Evolutionary conservation across 2,329 filamentous ascomycete species (phyloP), one percentile per base, ranked within the genome.

Genomic region (Cladosporium sp.): DNA sequence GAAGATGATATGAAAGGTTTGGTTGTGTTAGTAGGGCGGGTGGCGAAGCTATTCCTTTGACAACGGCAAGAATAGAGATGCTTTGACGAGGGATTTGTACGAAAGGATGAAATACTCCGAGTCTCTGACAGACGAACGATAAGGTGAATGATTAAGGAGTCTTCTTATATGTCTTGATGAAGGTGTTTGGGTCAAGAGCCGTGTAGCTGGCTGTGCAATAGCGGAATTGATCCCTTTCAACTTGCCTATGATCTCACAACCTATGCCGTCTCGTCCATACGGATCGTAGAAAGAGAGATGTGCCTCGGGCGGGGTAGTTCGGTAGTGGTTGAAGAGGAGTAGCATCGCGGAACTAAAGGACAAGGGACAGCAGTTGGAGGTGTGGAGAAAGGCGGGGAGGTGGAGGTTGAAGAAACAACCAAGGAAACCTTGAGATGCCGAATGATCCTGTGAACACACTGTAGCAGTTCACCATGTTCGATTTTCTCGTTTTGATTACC

Each of bases 341-440:
- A 30, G 28, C 23, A 51, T 32, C 26, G 43, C 43, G 58, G 46
- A 61, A 51, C 39, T 46, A 2, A 13, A 46, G 39, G n/a, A 21
- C 39, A 21, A 10, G 8, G 39, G n/a, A 6, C 39, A 21, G n/a
- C 39, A 46, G 36, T 43, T 43, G 18, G 36, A 88, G n/a, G n/a
- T 46, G 39, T 46, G 39, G 39, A 46, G 39, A 21, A 46, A 46
- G 39, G 39, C 39, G 39, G 39, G 39, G 39, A 46, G 39, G 39
- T 43, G 39, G 39, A 43, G 39, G 39, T 43, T 6, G 7, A 43
- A 7, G 5, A 23, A 46, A 46, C 39, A 46, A 46, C 39, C 39
- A n/a, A n/a, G n/a, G n/a, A n/a, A n/a, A n/a, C n/a, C n/a, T n/a
- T n/a, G n/a, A 23, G n/a, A 16, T 46, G 39, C 39, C 39, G 39